Evolutionary conservation across 2,329 filamentous ascomycete genomes (phyloP).

Genomic region (Fusarium sulawesiense): DNA sequence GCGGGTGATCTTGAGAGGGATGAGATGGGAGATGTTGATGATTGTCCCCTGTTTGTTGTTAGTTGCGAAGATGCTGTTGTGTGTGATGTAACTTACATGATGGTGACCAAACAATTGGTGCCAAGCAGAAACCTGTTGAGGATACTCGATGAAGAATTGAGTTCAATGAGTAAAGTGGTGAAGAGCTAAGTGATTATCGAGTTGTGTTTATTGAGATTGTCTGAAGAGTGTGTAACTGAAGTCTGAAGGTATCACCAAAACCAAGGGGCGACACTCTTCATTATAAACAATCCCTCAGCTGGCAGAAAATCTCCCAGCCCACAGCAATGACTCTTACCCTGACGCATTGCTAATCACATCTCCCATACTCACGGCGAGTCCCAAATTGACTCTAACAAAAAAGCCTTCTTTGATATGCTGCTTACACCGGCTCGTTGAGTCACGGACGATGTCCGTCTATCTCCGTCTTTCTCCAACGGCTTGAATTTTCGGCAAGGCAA

Average conservation of each 20-base stretch:
- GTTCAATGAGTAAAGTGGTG: neutral
- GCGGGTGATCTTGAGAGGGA: neutral
- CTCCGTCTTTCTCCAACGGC: neutral
- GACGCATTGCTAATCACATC: slow-evolving; percentile 20
- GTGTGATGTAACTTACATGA: slow-evolving; percentile 35
- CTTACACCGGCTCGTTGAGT: slow-evolving; percentile 28
- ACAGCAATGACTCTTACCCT: slow-evolving; percentile 18
- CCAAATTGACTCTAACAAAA: neutral
- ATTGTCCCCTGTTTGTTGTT: slow-evolving; percentile 32
- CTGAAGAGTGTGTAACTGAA: neutral
- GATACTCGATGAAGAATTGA: neutral
- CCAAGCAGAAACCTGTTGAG: neutral
- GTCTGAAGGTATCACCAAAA: slow-evolving; percentile 13
- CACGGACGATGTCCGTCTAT: slow-evolving; percentile 18
- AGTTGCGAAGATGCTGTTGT: neutral
- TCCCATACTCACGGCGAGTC: slow-evolving; percentile 6
- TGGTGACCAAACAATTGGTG: neutral
- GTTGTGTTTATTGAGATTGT: neutral
- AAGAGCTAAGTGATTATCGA: neutral
- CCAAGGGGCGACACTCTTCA: slow-evolving; percentile 1
- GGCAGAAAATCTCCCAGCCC: neutral
- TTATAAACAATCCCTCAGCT: slow-evolving; percentile 26
- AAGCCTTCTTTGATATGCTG: neutral
- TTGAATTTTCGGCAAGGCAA: slow-evolving; percentile 33
- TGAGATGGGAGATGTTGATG: slow-evolving; percentile 9